A percentile compares a stretch with the other conserved stretches of the same genome.
Evolutionary conservation across 331 rosid species (phyloP).

Genomic region (Arachis monticola): DNA sequence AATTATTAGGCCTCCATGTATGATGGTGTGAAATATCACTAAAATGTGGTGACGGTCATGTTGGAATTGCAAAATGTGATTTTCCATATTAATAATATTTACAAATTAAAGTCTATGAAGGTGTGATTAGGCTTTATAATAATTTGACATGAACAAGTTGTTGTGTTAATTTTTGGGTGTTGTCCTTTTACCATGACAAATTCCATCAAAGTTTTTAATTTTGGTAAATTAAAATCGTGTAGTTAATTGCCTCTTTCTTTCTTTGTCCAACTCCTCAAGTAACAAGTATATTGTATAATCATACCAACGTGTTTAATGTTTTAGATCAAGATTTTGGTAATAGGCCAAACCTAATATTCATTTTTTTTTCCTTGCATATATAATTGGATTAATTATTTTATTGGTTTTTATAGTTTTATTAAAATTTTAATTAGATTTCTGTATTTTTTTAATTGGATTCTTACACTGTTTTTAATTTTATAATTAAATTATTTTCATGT

Average conservation of each 20-base stretch:
- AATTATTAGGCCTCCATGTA: not conserved
- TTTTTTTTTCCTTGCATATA: no score
- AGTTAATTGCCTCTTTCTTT: slow-evolving; percentile 18
- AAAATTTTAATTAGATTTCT: no score
- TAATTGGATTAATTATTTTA: no score
- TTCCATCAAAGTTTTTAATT: slow-evolving; percentile 25
- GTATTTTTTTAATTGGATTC: no score
- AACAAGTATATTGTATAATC: not conserved
- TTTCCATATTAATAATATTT: slow-evolving; percentile 32
- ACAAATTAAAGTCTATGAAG: slow-evolving; percentile 9
- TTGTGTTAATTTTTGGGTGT: not conserved
- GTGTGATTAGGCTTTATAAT: not conserved
- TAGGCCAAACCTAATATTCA: no score
- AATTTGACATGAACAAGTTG: slow-evolving; percentile 8
- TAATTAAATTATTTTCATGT: no score
- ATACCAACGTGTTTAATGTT: slow-evolving; percentile 7
- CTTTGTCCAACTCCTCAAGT: not conserved
- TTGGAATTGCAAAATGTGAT: slow-evolving; percentile 32
- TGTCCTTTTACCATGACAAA: slow-evolving; percentile 1
- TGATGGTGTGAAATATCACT: slow-evolving; percentile 32
- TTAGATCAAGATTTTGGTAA: no score
- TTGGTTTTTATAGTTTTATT: no score
- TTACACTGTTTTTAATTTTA: no score
- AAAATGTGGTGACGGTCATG: slow-evolving; percentile 40
- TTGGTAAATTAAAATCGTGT: slow-evolving; percentile 7